Conservation (phyloP, 345 rosid genomes). For the rapeseed (Brassica napus) region Da-Ae NC_063436.1:15208001-15208500, state of each 20-base stretch:
- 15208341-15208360: not conserved
- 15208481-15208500: too few species aligned
- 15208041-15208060: constrained; percentile 39
- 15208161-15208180: constrained; percentile 6
- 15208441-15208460: too few species aligned
- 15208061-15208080: constrained; percentile 54
- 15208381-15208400: constrained; percentile 23
- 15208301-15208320: constrained; percentile 6
- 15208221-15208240: not conserved
- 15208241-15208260: not conserved
- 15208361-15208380: not conserved
- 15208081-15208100: constrained; percentile 55
- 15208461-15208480: too few species aligned
- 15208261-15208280: constrained; percentile 37
- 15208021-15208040: not conserved
- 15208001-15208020: not conserved
- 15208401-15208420: constrained; percentile 23
- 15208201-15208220: not conserved
- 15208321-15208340: not conserved
- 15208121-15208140: constrained; percentile 55
- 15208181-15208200: constrained; percentile 25
- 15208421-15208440: not conserved
- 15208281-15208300: not conserved
- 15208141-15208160: constrained; percentile 24
- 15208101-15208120: constrained; percentile 71